These are phyloP conservation scores for Thelonectria discophora DNA, from an alignment of 2,329 filamentous ascomycete species.

Conservation along the genomic window DNA sequence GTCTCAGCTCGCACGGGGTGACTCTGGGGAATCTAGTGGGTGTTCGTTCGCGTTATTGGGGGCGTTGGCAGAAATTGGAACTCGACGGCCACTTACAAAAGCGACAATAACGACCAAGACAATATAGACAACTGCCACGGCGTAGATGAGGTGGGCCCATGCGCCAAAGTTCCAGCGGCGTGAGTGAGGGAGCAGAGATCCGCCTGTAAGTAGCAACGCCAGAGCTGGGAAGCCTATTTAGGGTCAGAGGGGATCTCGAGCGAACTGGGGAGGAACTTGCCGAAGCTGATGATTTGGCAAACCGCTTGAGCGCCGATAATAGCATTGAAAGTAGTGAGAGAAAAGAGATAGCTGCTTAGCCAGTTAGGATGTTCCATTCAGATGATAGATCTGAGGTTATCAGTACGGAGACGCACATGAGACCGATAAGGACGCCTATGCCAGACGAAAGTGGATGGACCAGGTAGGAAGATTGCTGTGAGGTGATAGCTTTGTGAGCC, in stretches of 20 bases:
- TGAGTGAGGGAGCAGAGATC: too few relatives aligned
- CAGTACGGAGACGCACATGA: constrained; percentile 9
- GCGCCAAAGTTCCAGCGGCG: background rate
- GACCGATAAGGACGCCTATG: constrained; percentile 4
- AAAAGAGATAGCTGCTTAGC: constrained; percentile 11
- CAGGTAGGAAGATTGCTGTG: constrained; percentile 1
- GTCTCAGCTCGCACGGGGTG: background rate
- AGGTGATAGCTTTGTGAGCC: background rate
- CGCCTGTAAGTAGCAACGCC: background rate
- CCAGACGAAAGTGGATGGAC: constrained; percentile 10
- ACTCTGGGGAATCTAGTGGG: background rate
- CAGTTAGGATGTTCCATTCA: background rate
- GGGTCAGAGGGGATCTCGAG: background rate
- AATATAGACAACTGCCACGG: background rate
- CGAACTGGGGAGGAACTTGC: background rate
- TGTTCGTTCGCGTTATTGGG: too few relatives aligned
- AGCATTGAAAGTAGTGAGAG: constrained; percentile 9
- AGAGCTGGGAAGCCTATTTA: background rate
- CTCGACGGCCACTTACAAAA: background rate
- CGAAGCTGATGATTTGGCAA: constrained; percentile 14
- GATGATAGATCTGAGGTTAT: background rate
- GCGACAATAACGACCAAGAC: constrained; percentile 1
- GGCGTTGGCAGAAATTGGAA: background rate
- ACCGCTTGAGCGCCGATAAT: constrained; percentile 5
- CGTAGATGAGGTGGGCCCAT: background rate